A percentile compares a stretch with the other conserved stretches of the same genome.
These are phyloP conservation scores for Scorias spongiosa DNA, from an alignment of 2,329 filamentous ascomycete species.

Conservation along the genomic window DNA sequence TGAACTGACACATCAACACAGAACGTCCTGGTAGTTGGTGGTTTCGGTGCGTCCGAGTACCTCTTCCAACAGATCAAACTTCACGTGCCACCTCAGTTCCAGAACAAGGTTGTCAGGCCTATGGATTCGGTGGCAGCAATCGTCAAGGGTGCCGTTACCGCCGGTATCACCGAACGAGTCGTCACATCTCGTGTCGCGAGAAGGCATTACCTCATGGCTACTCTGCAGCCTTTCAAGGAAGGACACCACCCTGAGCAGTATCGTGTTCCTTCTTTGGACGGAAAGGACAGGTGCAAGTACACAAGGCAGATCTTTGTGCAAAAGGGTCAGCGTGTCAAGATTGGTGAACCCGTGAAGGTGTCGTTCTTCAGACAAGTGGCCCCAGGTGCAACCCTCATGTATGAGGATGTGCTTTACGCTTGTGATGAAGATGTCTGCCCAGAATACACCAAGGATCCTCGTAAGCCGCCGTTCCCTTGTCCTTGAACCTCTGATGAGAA, in stretches of 20 bases:
- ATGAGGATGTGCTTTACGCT: conserved; percentile 94
- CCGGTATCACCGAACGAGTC: conserved; percentile 92
- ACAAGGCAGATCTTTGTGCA: conserved; percentile 97
- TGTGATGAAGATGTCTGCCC: conserved; percentile 97
- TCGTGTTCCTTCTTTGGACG: conserved; percentile 88
- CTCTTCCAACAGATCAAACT: conserved; percentile 99
- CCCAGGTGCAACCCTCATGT: conserved; percentile 94
- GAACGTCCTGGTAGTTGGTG: conserved; percentile 93
- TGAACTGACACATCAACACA: conserved; percentile 22
- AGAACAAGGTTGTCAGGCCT: conserved; percentile 91
- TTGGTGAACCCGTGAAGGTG: conserved; percentile 96
- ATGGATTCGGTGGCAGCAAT: conserved; percentile 99
- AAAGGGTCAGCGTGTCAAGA: conserved; percentile 97
- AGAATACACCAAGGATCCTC: conserved; percentile 97
- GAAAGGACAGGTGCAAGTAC: conserved; percentile 97
- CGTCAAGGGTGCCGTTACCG: conserved; percentile 94
- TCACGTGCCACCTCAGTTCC: conserved; percentile 94
- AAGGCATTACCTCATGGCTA: conserved; percentile 98
- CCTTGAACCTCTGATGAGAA: neutral
- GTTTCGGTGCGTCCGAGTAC: conserved; percentile 96
- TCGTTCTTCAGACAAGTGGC: conserved; percentile 97
- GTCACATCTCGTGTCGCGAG: conserved; percentile 93
- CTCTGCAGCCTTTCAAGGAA: conserved; percentile 95
- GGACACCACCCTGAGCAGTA: conserved; percentile 97
- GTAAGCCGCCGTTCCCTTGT: conserved; percentile 44